These are phyloP conservation scores for Daldinia sp. DNA, from an alignment of 2,329 filamentous ascomycete species.

Conservation along the genomic window DNA sequence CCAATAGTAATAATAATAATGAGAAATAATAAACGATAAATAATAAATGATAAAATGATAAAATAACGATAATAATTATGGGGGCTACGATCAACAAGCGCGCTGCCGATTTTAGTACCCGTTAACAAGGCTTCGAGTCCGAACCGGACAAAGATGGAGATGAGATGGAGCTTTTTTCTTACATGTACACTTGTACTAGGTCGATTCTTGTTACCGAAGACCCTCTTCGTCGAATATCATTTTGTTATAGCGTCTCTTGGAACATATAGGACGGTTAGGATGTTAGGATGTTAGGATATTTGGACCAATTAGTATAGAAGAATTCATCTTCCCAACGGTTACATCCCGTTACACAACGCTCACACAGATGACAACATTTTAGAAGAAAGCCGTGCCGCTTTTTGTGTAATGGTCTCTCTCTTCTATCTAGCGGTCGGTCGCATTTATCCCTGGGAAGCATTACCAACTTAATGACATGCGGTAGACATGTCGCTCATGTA, in stretches of 20 bases:
- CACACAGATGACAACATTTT: slow-evolving; percentile 3
- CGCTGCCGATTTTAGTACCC: slow-evolving; percentile 18
- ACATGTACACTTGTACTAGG: slow-evolving; percentile 7
- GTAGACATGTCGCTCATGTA: slow-evolving; percentile 5
- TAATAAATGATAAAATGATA: too few relatives aligned
- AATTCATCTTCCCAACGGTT: slow-evolving; percentile 10
- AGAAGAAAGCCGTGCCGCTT: slow-evolving; percentile 11
- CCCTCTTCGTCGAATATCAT: not conserved
- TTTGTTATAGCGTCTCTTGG: not conserved
- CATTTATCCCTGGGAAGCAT: slow-evolving; percentile 14
- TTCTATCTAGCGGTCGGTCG: slow-evolving; percentile 23
- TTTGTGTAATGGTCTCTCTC: slow-evolving; percentile 23
- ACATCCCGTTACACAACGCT: slow-evolving; percentile 29
- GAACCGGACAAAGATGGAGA: slow-evolving; percentile 21
- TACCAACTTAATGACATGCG: slow-evolving; percentile 3
- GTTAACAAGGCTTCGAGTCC: slow-evolving; percentile 12
- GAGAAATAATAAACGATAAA: too few relatives aligned
- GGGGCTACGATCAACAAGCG: slow-evolving; percentile 21
- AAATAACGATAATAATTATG: too few relatives aligned
- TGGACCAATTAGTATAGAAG: slow-evolving; percentile 1
- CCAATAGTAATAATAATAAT: too few relatives aligned
- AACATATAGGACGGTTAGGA: not conserved
- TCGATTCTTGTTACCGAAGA: slow-evolving; percentile 11
- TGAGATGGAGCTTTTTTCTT: slow-evolving; percentile 7
- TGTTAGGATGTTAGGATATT: not conserved